Evolutionary conservation across 176 grass and related monocot genomes (phyloP).

Genomic region (Ampelocalamus luodianensis): DNA sequence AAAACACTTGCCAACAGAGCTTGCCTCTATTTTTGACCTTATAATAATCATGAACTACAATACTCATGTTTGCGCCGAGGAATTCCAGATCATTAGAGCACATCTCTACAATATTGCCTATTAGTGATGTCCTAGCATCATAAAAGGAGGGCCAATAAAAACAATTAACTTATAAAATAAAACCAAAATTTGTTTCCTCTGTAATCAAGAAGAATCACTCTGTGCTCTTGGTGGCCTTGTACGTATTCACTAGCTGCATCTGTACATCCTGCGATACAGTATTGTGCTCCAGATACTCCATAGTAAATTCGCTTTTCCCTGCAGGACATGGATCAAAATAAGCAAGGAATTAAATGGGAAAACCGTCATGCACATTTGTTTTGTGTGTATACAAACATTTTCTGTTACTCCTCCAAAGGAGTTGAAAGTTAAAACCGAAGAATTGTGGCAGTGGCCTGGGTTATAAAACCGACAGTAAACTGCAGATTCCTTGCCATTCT

Average conservation of each 20-base stretch:
- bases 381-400: neutral
- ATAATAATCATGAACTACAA: neutral
- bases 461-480: neutral
- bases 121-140: conserved; percentile 29
- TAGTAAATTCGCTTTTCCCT: conserved; percentile 99
- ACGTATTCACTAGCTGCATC: conserved; percentile 74
- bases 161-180: conserved; percentile 19
- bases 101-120: conserved; percentile 12
- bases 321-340: conserved; percentile 17
- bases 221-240: conserved; percentile 64
- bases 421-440: neutral
- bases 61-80: neutral
- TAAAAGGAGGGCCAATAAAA: neutral
- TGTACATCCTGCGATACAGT: conserved; percentile 87
- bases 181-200: conserved; percentile 34
- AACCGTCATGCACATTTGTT: neutral
- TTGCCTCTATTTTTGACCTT: neutral
- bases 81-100: conserved; percentile 43
- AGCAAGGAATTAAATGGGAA: neutral
- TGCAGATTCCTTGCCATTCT: neutral
- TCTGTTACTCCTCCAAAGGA: neutral
- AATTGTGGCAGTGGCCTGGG: neutral
- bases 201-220: conserved; percentile 52
- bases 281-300: conserved; percentile 95
- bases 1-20: neutral